Evolutionary conservation across 2,329 filamentous ascomycete species (phyloP).

Genomic region (Calonectria montana): DNA sequence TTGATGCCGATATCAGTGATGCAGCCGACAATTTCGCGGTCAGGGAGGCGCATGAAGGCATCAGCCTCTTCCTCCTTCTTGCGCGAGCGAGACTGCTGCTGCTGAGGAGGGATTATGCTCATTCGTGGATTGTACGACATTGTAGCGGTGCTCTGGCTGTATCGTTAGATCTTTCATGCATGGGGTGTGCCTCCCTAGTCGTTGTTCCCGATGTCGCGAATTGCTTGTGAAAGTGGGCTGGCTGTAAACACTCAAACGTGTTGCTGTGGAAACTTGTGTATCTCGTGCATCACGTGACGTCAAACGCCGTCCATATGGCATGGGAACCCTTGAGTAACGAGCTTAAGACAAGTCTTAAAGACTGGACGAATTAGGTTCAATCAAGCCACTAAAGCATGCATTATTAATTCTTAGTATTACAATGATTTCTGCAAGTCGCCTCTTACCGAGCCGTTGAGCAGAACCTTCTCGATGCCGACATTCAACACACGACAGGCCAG

Average conservation of each 20-base stretch:
- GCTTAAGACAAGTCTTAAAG: background rate
- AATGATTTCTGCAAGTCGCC: background rate
- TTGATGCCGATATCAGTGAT: conserved; percentile 96
- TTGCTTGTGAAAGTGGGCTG: conserved; percentile 16
- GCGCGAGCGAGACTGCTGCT: conserved; percentile 63
- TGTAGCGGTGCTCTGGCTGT: conserved; percentile 28
- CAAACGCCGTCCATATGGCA: background rate
- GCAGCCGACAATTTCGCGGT: conserved; percentile 91
- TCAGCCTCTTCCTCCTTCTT: conserved; percentile 71
- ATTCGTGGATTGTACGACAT: conserved; percentile 72
- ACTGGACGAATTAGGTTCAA: conserved; percentile 1
- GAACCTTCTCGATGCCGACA: background rate
- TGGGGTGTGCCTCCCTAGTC: conserved; percentile 14
- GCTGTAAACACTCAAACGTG: conserved; percentile 36
- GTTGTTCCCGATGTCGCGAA: conserved; percentile 20
- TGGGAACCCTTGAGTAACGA: background rate
- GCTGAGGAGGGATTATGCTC: conserved; percentile 68
- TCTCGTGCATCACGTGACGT: conserved; percentile 29
- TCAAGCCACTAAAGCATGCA: background rate
- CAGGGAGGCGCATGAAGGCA: conserved; percentile 70
- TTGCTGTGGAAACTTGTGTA: conserved; percentile 41
- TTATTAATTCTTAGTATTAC: background rate
- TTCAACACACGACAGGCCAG: background rate
- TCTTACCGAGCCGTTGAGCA: background rate
- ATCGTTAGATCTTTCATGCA: background rate